These are phyloP conservation scores for Tulasnella sp. DNA, from an alignment of 768 basidiomycete species.

Conservation along the genomic window DNA sequence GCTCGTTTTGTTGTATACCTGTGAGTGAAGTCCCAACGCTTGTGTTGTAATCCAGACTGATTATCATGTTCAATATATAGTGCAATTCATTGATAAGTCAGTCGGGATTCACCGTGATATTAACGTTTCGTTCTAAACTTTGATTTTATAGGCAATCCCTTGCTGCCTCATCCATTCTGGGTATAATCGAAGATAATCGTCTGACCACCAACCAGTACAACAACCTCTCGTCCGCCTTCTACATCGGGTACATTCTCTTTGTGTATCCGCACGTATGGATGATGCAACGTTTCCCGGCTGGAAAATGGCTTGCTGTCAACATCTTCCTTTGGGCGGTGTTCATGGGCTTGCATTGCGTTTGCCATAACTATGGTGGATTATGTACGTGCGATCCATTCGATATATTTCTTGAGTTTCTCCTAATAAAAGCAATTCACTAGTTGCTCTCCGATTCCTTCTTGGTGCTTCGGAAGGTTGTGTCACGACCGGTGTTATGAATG, in stretches of 20 bases:
- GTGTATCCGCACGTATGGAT: constrained; percentile 18
- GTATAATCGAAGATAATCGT: constrained; percentile 18
- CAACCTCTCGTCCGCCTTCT: constrained; percentile 14
- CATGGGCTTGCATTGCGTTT: constrained; percentile 20
- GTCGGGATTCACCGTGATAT: neutral
- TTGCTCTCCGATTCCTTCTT: constrained; percentile 19
- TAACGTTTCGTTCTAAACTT: neutral
- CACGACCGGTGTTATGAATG: constrained; percentile 18
- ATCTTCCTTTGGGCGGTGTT: constrained; percentile 20
- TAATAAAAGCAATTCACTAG: constrained; percentile 3
- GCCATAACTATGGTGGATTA: constrained; percentile 21
- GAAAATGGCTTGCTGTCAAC: constrained; percentile 19
- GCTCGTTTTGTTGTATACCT: too few species aligned
- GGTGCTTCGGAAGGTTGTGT: constrained; percentile 19
- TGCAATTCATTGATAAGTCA: constrained; percentile 21
- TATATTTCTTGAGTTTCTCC: neutral
- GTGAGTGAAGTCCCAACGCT: too few species aligned
- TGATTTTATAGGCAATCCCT: constrained; percentile 14
- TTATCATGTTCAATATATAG: too few species aligned
- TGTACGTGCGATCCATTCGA: constrained; percentile 16
- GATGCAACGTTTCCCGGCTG: constrained; percentile 20
- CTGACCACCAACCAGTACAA: constrained; percentile 19
- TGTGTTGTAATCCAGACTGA: too few species aligned
- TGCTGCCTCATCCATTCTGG: constrained; percentile 17
- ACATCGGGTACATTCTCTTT: constrained; percentile 17